Percentiles rank a stretch among this genome's conserved stretches.
These are phyloP conservation scores for Hirsutella minnesotensis DNA, from an alignment of 2,329 filamentous ascomycete genomes.

Conservation along the genomic window DNA sequence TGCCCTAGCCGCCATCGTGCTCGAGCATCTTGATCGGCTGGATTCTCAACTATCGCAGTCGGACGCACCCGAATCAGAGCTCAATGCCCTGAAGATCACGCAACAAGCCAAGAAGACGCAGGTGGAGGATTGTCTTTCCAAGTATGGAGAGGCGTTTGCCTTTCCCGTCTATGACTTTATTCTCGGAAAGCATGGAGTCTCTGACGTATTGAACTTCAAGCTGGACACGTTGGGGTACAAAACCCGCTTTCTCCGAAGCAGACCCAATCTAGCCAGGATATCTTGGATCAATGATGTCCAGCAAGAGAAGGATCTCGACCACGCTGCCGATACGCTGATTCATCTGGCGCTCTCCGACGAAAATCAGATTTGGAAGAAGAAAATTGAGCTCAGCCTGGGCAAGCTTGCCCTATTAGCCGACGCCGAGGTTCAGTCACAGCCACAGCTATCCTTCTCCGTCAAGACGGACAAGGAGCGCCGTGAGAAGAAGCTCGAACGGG, in stretches of 20 bases:
- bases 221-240: slow-evolving; percentile 58
- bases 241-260: slow-evolving; percentile 65
- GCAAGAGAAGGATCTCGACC: slow-evolving; percentile 60
- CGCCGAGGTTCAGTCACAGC: slow-evolving; percentile 18
- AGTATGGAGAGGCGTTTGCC: slow-evolving; percentile 54
- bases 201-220: slow-evolving; percentile 58
- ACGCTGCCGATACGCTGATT: slow-evolving; percentile 60
- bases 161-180: slow-evolving; percentile 72
- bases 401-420: slow-evolving; percentile 70
- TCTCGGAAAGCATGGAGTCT: slow-evolving; percentile 54
- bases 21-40: slow-evolving; percentile 36
- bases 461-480: slow-evolving; percentile 22
- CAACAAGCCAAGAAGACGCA: slow-evolving; percentile 30
- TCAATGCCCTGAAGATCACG: slow-evolving; percentile 18
- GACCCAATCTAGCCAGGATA: slow-evolving; percentile 61
- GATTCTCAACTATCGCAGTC: slow-evolving; percentile 16
- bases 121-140: slow-evolving; percentile 45
- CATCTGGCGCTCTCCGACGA: slow-evolving; percentile 60
- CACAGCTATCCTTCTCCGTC: slow-evolving; percentile 23
- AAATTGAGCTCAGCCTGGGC: slow-evolving; percentile 79
- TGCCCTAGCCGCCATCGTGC: slow-evolving; percentile 43
- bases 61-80: slow-evolving; percentile 15
- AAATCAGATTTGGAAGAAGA: slow-evolving; percentile 80
- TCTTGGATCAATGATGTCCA: slow-evolving; percentile 92
- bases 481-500: slow-evolving; percentile 34